Base-by-base conservation (phyloP, 306 rosid genomes). In the Glycine soja region DNA sequence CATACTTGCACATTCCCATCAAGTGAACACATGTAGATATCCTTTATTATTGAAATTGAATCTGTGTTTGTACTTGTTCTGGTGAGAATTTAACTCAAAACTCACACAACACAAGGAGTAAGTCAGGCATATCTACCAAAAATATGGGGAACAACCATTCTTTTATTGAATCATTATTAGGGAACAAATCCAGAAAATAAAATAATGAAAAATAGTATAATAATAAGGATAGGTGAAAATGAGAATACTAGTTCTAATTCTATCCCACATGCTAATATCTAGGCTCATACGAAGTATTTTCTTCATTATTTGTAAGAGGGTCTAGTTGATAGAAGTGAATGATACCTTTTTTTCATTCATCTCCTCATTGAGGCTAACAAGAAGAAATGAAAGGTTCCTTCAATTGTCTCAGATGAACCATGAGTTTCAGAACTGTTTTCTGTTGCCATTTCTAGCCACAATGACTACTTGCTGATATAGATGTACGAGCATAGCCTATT, bases 101-200 rank as follows among this genome's bases (percentile, higher is more conserved):
- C 53, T 67, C 72, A 72, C 47, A 64, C 82, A 47, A 72, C 47
- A 64, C 82, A 38, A 57, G 40, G 30, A 73, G 47, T 57, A 62
- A 45, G 45, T 50, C 63, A 70, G 63, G 30, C 83, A 65, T 71
- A 56, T 71, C 72, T 63, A 64, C 76, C 48, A 43, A 63, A 59
- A 66, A 48, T 81, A 74, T 66, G 59, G 80, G 63, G 67, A 70
- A 54, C 75, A 48, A 66, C 57, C 48, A 80, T 16, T 73, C 18
- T 46, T n/a, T 43, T 10, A 68, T 46, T 68, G 76, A 75, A 63
- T 36, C 32, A 45, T 57, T 24, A 81, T 72, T 38, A 66, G 45
- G 74, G 76, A 76, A 77, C 47, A 42, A 65, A 10, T 70, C 7
- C 18, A 72, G 72, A 46, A 85, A 59, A 78, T 43, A 24, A 75